Percentiles rank a stretch among this genome's conserved stretches.
These are phyloP conservation scores for Tripterygium wilfordii DNA, from an alignment of 177 flowering plant species.

Conservation along the genomic window DNA sequence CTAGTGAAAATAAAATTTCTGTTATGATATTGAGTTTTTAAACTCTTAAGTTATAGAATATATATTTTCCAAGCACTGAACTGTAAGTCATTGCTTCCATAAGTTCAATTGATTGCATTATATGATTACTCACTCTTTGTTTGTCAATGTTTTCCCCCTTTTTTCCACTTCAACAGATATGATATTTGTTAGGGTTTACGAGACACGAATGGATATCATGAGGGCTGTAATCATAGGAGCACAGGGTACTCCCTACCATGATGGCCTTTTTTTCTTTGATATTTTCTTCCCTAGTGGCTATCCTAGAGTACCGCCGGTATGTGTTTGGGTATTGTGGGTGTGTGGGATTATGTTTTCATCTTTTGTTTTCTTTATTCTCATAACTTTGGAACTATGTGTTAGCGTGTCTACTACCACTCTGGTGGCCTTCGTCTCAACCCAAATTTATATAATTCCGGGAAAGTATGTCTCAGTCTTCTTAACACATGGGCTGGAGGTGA, in stretches of 20 bases:
- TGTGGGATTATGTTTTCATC: too few relatives aligned
- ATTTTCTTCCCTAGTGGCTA: conserved; percentile 50
- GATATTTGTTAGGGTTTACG: conserved; percentile 74
- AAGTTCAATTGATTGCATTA: too few relatives aligned
- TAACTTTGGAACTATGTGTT: conserved; percentile 16
- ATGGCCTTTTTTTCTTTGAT: conserved; percentile 84
- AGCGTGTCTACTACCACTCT: conserved; percentile 69
- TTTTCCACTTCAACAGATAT: conserved; percentile 55
- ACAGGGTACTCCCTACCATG: conserved; percentile 85
- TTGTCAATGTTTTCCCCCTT: too few relatives aligned
- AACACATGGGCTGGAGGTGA: conserved; percentile 64
- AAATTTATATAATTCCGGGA: conserved; percentile 61
- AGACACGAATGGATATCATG: conserved; percentile 71
- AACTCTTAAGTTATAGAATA: too few relatives aligned
- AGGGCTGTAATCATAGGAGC: conserved; percentile 85
- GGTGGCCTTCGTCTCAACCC: conserved; percentile 76
- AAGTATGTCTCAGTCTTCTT: conserved; percentile 82
- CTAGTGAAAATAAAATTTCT: too few relatives aligned
- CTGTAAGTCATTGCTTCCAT: too few relatives aligned
- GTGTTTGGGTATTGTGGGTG: conserved; percentile 23
- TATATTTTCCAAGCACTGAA: too few relatives aligned
- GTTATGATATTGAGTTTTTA: too few relatives aligned
- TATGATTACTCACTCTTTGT: too few relatives aligned
- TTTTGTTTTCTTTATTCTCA: too few relatives aligned
- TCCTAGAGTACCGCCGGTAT: conserved; percentile 71